These are phyloP conservation scores for Schizochytrium sp. DNA, from an alignment of 108 stramenopile genomes.

Conservation along the genomic window DNA sequence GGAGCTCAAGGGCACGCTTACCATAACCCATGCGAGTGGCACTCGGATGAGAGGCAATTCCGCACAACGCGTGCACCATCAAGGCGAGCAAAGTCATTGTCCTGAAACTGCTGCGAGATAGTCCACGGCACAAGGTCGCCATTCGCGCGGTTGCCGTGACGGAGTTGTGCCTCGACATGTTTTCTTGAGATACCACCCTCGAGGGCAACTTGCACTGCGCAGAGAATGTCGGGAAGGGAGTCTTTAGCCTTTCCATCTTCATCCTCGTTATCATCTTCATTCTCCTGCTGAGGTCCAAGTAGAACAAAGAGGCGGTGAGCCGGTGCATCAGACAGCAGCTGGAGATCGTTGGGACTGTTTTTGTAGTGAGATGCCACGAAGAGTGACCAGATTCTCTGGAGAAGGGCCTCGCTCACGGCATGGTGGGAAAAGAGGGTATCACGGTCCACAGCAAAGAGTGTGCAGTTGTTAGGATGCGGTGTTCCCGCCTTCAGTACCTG, in stretches of 20 bases:
- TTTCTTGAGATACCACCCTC: constrained; percentile 94
- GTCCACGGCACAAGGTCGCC: constrained; percentile 99
- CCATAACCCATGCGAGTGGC: constrained; percentile 98
- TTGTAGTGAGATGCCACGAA: constrained; percentile 99
- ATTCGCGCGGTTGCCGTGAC: constrained; percentile 90
- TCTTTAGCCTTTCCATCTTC: constrained; percentile 41
- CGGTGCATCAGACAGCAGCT: constrained; percentile 98
- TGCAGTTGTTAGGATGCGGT: constrained; percentile 92
- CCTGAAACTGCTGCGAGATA: constrained; percentile 98
- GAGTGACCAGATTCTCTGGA: constrained; percentile 96
- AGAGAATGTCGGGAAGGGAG: constrained; percentile 74
- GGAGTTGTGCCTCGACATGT: constrained; percentile 90
- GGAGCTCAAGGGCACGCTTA: constrained; percentile 86
- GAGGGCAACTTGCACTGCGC: constrained; percentile 84
- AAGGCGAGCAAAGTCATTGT: constrained; percentile 91
- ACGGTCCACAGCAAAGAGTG: constrained; percentile 95
- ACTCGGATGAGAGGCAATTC: constrained; percentile 96
- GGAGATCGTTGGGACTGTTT: constrained; percentile 98
- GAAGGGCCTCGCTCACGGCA: constrained; percentile 93
- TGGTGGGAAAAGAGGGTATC: constrained; percentile 99
- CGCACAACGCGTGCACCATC: constrained; percentile 96
- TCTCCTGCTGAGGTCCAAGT: constrained; percentile 89
- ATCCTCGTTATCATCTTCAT: constrained; percentile 77
- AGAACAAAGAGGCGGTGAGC: constrained; percentile 96
- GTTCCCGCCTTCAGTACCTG: constrained; percentile 79